phyloP scores from a whole-genome alignment of 2,329 filamentous ascomycete species.

The Fusarium brachygibbosum region DNA sequence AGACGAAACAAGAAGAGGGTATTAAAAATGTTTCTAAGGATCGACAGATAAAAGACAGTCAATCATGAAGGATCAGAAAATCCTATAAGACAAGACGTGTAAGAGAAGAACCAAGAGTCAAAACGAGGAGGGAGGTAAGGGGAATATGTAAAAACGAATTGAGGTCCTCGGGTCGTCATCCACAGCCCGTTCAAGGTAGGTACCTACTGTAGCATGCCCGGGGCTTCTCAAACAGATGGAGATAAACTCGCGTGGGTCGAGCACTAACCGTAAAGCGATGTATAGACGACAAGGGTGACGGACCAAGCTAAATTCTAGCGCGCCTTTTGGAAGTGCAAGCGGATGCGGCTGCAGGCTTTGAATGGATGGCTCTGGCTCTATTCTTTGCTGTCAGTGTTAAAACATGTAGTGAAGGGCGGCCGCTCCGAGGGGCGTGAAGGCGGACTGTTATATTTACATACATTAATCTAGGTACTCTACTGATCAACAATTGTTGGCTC shows the following conservation, averaged over 20 bases:
- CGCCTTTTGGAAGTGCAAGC: slow-evolving; percentile 28
- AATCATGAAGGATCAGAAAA: slow-evolving; percentile 12
- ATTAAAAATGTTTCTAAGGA: slow-evolving; percentile 43
- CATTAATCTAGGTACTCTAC: too few species aligned
- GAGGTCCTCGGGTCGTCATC: slow-evolving; percentile 29
- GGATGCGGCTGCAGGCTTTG: slow-evolving; percentile 33
- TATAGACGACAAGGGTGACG: slow-evolving; percentile 33
- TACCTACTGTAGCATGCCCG: too few species aligned
- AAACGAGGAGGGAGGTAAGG: slow-evolving; percentile 32
- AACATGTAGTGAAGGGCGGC: slow-evolving; percentile 26
- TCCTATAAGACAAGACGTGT: slow-evolving; percentile 25
- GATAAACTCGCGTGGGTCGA: slow-evolving; percentile 43
- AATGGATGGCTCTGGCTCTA: slow-evolving; percentile 27
- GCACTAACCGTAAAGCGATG: slow-evolving; percentile 37
- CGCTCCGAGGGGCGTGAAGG: slow-evolving; percentile 12
- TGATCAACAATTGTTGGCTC: not conserved
- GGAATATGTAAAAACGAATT: slow-evolving; percentile 34
- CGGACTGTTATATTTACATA: not conserved
- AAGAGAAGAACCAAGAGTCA: slow-evolving; percentile 7
- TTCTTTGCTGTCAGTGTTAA: slow-evolving; percentile 11
- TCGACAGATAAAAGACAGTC: slow-evolving; percentile 37
- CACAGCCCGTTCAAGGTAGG: not conserved
- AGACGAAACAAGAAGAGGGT: slow-evolving; percentile 19
- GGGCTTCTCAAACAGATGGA: slow-evolving; percentile 29
- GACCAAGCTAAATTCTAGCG: slow-evolving; percentile 30